Evolutionary conservation across 176 grass and related monocot species (phyloP), one percentile per base, ranked within the genome.

Genomic region (Eleusine indica): DNA sequence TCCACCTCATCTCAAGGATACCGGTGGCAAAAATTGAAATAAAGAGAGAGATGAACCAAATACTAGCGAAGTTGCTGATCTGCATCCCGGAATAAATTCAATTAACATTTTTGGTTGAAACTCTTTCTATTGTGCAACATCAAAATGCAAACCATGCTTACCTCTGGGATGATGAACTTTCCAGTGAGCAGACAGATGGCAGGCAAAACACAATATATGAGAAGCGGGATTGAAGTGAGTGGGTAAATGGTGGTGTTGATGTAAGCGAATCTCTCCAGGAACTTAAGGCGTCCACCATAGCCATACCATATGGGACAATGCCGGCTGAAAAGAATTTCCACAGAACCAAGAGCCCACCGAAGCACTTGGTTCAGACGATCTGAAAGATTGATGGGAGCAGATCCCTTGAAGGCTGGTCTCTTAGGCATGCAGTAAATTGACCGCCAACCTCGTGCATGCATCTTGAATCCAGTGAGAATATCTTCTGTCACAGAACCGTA

Each of bases 371-470:
- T 97, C 71, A 97, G 82, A 94, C 94, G 94, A 91, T 97, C 94
- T 75, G 94, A 97, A 91, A 97, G 94, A 89, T 97, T 97, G 70
- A 97, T 97, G 73, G 94, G 94, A 54, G 94, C 94, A 79, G 94
- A 88, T 73, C 94, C 94, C 85, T 97, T 97, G 82, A 97, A 97
- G 54, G 94, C 94, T 66, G 94, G 89, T 4, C 82, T 81, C 79
- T 97, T 94, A 16, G 94, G 94, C 94, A 97, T 97, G 91, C 94
- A 97, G 79, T 97, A 97, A 77, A 97, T 94, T 49, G 94, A 97
- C 18, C 90, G 80, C 94, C 94, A 97, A 56, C 94, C 94, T 86
- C 94, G 77, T 42, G 94, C 94, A 46, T 97, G 94, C 94, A 97
- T 97, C 87, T 97, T 97, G 78, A 97, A 97, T 81, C 94, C 94